Evolutionary conservation across 2,329 filamentous ascomycete genomes (phyloP), one percentile per base, ranked within the genome.

Genomic region (Aspergillus terreus): DNA sequence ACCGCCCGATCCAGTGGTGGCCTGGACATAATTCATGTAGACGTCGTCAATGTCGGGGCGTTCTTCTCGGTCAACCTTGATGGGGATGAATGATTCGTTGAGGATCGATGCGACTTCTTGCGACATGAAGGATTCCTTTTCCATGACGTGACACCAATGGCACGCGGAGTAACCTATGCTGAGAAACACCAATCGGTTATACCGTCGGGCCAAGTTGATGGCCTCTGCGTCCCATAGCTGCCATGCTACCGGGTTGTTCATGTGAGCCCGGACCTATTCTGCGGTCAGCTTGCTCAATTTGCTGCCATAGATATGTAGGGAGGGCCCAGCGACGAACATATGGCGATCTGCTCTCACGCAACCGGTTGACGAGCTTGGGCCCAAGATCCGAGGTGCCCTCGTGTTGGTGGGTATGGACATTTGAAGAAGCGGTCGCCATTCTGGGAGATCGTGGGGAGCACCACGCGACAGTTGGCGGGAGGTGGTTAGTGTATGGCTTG

Each of bases 21-120:
- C 92, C 69, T 96, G 91, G 38, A 96, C 87, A 70, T 96, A 99
- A 75, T 96, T 96, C 90, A 96, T 96, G 71, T 97, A 97, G 58
- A 97, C 92, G 55, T 88, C 85, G 66, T 99, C 94, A 58, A 97
- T 84, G 66, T 97, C 92, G 7, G 92, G 92, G 23, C 92, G 85
- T 72, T 96, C 90, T 72, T 99, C 94, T 54, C 92, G 84, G 71
- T 99, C 94, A 64, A 97, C 83, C 62, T 96, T 88, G 68, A 97
- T 85, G 4, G 94, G 92, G 42, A 99, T 84, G 70, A 97, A 99
- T 51, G 84, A 82, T 54, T 86, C 79, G 75, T 97, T 99, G 33
- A 99, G 79, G 51, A 96, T 79, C 21, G 82, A 75, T 14, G 94
- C 91, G 54, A 96, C 86, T 56, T 90, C 84, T 2, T 82, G 77